A percentile compares a stretch with the other conserved stretches of the same genome.
phyloP scores from a whole-genome alignment of 1,284 basidiomycete genomes.

The Pseudozyma sp. region DNA sequence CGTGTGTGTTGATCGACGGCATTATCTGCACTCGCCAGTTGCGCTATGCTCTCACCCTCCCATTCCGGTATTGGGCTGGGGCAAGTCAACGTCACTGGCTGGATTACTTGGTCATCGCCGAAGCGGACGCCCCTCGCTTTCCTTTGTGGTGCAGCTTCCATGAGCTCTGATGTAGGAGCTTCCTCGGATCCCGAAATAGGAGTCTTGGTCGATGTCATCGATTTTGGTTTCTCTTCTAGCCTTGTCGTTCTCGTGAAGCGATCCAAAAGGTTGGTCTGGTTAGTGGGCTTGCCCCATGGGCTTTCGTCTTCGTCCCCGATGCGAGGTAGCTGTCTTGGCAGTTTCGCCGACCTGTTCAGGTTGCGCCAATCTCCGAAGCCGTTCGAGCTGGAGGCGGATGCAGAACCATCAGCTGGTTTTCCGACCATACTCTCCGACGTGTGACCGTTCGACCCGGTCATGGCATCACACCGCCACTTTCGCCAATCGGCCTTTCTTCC shows the following conservation, averaged over 20 bases:
- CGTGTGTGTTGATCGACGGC: too few species aligned
- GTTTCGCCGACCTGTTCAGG: constrained; percentile 24
- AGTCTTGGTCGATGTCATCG: not conserved
- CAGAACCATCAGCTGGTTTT: constrained; percentile 4
- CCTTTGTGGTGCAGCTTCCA: not conserved
- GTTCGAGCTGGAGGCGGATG: not conserved
- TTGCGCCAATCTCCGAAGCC: constrained; percentile 36
- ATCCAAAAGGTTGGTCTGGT: constrained; percentile 42
- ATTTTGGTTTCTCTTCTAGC: not conserved
- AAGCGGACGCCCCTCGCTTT: constrained; percentile 28
- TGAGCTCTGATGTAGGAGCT: not conserved
- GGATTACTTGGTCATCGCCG: constrained; percentile 16
- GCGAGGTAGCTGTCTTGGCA: constrained; percentile 29
- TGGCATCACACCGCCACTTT: constrained; percentile 54
- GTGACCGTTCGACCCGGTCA: constrained; percentile 36
- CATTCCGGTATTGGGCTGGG: too few species aligned
- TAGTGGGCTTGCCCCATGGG: constrained; percentile 47
- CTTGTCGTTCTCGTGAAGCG: constrained; percentile 21
- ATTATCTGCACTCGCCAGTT: too few species aligned
- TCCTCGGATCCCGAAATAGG: too few species aligned
- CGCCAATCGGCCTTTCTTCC: constrained; percentile 82
- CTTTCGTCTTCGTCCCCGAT: constrained; percentile 42
- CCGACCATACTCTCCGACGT: constrained; percentile 39
- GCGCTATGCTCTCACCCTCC: too few species aligned
- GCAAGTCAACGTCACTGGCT: not conserved